phyloP scores from a whole-genome alignment of 106 monocot genomes.

The Dioscorea dumetorum region DNA sequence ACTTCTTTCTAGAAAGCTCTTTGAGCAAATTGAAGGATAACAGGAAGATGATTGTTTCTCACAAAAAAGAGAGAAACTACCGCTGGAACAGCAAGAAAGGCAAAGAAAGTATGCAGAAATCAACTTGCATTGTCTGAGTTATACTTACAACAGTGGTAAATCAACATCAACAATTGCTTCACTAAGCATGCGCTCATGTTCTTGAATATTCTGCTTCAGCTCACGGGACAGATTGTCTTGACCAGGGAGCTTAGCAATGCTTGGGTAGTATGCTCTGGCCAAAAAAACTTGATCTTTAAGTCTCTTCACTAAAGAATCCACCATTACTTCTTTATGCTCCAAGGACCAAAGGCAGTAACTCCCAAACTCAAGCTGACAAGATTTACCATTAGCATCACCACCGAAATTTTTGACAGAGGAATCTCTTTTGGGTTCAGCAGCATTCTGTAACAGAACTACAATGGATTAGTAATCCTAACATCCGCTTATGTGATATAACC shows the following conservation, averaged over 20 bases:
- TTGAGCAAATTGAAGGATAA: too few species aligned
- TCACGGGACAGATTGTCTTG: constrained; percentile 44
- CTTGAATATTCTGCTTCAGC: constrained; percentile 67
- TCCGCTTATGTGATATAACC: not conserved
- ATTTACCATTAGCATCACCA: constrained; percentile 19
- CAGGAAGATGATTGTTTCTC: too few species aligned
- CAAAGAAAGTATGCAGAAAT: not conserved
- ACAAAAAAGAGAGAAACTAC: too few species aligned
- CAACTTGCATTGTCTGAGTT: not conserved
- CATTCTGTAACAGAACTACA: not conserved
- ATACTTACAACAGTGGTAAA: constrained; percentile 50
- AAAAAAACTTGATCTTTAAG: constrained; percentile 61
- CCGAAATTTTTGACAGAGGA: constrained; percentile 38
- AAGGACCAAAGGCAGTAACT: constrained; percentile 60
- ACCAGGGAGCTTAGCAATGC: constrained; percentile 49
- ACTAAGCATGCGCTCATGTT: constrained; percentile 71
- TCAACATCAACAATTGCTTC: constrained; percentile 59
- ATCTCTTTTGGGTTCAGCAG: constrained; percentile 39
- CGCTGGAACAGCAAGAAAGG: not conserved
- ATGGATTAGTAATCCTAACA: constrained; percentile 18
- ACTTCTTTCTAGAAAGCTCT: too few species aligned
- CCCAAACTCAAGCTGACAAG: constrained; percentile 46
- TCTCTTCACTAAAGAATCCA: constrained; percentile 38
- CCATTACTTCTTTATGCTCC: constrained; percentile 44
- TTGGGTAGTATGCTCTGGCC: constrained; percentile 58